Base-by-base conservation (phyloP, 164 flowering plant species). In the Litsea cubeba region DNA sequence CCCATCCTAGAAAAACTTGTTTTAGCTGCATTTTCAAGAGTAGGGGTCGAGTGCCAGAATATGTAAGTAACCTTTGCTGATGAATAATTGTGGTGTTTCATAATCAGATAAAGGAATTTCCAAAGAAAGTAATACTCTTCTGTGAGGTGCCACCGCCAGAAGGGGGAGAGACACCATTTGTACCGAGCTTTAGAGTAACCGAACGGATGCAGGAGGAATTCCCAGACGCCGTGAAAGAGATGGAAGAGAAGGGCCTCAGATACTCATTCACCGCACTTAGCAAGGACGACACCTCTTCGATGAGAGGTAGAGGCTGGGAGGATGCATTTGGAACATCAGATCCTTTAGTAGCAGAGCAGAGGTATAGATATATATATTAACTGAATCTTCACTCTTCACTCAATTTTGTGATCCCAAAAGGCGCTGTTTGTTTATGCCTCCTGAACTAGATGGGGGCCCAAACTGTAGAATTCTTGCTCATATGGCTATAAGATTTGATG, bases 301-400 rank as follows among this genome's bases (percentile, higher is more conserved):
- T 87, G 90, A 84, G 90, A 62, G 91, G 91, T 15, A 71, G 92
- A 72, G 88, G 92, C 60, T 88, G 90, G 92, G 77, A 88, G 73
- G 88, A 85, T 74, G 79, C 92, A 8, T 85, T 88, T 62, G 85
- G 79, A 5, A 85, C 92, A 62, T 79, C 87, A 1, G 90, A 88
- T 64, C 82, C 58, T 3, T 76, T 26, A 5, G 90, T 84, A 73
- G 88, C 90, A 7, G 88, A 88, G 76, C 74, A 51, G 80, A 82
- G 87, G 90, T 87, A 67, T n/a, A n/a, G n/a, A n/a, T n/a, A n/a
- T n/a, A n/a, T n/a, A n/a, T 30, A 40, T 40, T 35, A 6, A 7
- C 46, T 35, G 10, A 35, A 35, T 35, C 46, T 5, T 35, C 46
- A 7, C 46, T 35, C 46, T 5, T 35, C 46, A 7, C 46, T 35